Evolutionary conservation across 2,329 filamentous ascomycete species (phyloP).

Genomic region (Colletotrichum cuscutae): DNA sequence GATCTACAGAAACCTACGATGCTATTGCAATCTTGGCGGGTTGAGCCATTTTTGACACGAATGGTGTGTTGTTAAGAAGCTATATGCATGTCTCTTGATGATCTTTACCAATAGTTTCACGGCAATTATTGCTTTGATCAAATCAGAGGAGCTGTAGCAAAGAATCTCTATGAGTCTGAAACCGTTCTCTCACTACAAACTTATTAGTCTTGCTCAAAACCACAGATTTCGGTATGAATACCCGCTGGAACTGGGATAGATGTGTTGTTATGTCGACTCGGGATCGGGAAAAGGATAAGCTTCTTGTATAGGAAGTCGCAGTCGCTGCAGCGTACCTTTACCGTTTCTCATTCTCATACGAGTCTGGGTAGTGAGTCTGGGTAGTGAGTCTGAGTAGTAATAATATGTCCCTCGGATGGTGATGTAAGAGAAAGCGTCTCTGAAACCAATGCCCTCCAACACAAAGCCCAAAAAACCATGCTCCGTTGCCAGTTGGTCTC

Average conservation of each 20-base stretch:
- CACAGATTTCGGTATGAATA: background rate
- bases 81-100: constrained; percentile 52
- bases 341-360: constrained; percentile 50
- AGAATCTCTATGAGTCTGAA: background rate
- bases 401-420: constrained; percentile 51
- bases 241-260: background rate
- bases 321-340: constrained; percentile 47
- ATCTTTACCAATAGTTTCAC: constrained; percentile 47
- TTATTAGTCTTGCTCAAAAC: background rate
- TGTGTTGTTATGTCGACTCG: background rate
- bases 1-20: constrained; percentile 30
- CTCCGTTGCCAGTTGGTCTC: constrained; percentile 41
- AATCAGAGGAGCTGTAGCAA: constrained; percentile 47
- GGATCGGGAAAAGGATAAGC: constrained; percentile 18
- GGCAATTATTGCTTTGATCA: constrained; percentile 49
- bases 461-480: constrained; percentile 38
- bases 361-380: constrained; percentile 46
- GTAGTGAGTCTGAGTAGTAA: too few relatives aligned
- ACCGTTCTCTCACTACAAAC: background rate
- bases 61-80: constrained; percentile 45
- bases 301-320: constrained; percentile 44
- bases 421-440: constrained; percentile 43
- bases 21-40: constrained; percentile 37
- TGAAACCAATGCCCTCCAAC: constrained; percentile 41
- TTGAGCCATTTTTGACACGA: constrained; percentile 52